Evolutionary conservation across 192 early-diverging fungal species (phyloP), one percentile per base, ranked within the genome.

Genomic region (Spizellomyces punctatus): DNA sequence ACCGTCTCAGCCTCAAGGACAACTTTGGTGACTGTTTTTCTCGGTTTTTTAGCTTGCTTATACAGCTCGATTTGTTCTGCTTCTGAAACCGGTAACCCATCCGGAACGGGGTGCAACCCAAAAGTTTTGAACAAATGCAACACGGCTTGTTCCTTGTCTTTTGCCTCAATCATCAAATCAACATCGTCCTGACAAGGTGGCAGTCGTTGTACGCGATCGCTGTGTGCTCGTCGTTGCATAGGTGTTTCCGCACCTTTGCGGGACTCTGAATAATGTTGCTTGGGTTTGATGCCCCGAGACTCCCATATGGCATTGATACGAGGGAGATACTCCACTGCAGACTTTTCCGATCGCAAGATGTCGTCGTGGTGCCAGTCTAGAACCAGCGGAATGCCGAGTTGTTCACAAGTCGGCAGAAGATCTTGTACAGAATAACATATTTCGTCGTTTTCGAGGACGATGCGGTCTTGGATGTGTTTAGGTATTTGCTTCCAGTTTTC

Each of bases 81-180:
- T 3, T 27, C 19, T 6, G 43, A 16, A 14, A 72, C 55, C n/a
- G 63, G 63, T 0, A 43, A 72, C 55, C 17, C 63, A 3, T 65
- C 63, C 17, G 19, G 42, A 16, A 83, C 69, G 10, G 64, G 56
- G 50, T 69, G 17, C 14, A 84, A 46, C 27, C 73, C 63, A 71
- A 80, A 83, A 14, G 46, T 10, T 58, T 67, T 56, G 47, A 78
- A 79, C 10, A 85, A 71, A 7, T 77, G 59, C 54, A 86, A 65
- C 6, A 86, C 82, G 8, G 84, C 84, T 76, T 82, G 82, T 50
- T 86, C 84, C 63, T 86, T 86, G 44, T 82, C 84, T 57, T 86
- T 86, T 43, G 84, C 84, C 67, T 86, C 84, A 22, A 85, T 82
- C 84, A 85, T 85, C 41, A 85, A 56, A 55, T 86, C 84, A 21